A percentile compares a stretch with the other conserved stretches of the same genome.
These are phyloP conservation scores for Paraphysoderma sedebokerense DNA, from an alignment of 371 early-diverging fungal species.

Conservation along the genomic window DNA sequence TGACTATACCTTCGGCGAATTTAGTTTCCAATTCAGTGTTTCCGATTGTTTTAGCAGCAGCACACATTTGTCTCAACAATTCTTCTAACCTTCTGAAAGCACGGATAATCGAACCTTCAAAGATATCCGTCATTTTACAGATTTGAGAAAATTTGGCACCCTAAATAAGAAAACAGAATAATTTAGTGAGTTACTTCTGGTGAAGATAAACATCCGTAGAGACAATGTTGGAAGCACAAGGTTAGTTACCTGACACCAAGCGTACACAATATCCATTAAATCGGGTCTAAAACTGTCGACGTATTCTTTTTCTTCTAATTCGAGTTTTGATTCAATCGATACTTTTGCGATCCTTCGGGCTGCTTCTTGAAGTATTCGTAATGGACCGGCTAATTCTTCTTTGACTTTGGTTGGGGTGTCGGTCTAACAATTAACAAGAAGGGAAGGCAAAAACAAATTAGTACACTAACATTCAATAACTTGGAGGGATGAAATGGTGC, in stretches of 20 bases:
- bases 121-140: constrained; percentile 89
- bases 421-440: constrained; percentile 2
- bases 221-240: too few relatives aligned
- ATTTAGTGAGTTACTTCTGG: too few relatives aligned
- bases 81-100: constrained; percentile 93
- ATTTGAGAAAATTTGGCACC: constrained; percentile 93
- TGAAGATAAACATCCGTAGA: too few relatives aligned
- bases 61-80: constrained; percentile 83
- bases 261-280: constrained; percentile 94
- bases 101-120: constrained; percentile 96
- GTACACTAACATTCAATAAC: background rate
- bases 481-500: too few relatives aligned
- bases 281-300: constrained; percentile 67
- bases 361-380: constrained; percentile 67
- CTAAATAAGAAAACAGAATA: constrained; percentile 9
- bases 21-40: constrained; percentile 92
- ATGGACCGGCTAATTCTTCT: constrained; percentile 65
- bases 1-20: constrained; percentile 83
- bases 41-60: constrained; percentile 94
- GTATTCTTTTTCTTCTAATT: constrained; percentile 61
- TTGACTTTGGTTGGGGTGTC: constrained; percentile 14
- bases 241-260: constrained; percentile 56
- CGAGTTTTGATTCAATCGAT: constrained; percentile 72
- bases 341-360: constrained; percentile 76
- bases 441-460: background rate